Conservation (phyloP, 1,284 basidiomycete species). For the Hortiboletus rubellus region DNA sequence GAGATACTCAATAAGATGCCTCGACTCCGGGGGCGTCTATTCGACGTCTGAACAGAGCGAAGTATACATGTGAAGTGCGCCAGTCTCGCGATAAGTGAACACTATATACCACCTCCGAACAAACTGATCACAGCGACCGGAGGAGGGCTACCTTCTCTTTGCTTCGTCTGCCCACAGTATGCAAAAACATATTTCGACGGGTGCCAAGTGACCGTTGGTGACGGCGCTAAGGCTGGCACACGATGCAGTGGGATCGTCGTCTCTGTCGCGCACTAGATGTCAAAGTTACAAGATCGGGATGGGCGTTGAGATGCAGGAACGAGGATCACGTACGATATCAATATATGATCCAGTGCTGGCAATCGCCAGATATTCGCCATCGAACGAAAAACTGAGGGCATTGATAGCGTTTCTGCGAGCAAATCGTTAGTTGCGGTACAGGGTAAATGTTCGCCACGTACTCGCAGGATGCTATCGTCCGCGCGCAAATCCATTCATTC, state of each 20-base stretch:
- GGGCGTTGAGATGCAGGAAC: background rate
- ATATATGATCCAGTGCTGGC: constrained; percentile 70
- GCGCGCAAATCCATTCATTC: constrained; percentile 73
- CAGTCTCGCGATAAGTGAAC: background rate
- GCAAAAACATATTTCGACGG: constrained; percentile 75
- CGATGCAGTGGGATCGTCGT: constrained; percentile 69
- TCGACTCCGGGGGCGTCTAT: background rate
- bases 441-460: constrained; percentile 39
- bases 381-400: constrained; percentile 76
- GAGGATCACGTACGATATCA: constrained; percentile 57
- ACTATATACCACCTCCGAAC: constrained; percentile 56
- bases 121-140: constrained; percentile 66
- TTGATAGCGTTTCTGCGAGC: constrained; percentile 61
- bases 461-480: constrained; percentile 78
- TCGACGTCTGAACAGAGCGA: background rate
- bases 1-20: background rate
- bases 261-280: constrained; percentile 66
- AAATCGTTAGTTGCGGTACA: background rate
- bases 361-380: constrained; percentile 78
- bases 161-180: constrained; percentile 72
- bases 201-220: constrained; percentile 75
- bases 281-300: background rate
- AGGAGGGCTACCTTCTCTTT: constrained; percentile 58
- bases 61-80: background rate
- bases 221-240: constrained; percentile 61